Evolutionary conservation across 441 rosid genomes (phyloP), one percentile per base, ranked within the genome.

Genomic region (Pelargonium australe): DNA sequence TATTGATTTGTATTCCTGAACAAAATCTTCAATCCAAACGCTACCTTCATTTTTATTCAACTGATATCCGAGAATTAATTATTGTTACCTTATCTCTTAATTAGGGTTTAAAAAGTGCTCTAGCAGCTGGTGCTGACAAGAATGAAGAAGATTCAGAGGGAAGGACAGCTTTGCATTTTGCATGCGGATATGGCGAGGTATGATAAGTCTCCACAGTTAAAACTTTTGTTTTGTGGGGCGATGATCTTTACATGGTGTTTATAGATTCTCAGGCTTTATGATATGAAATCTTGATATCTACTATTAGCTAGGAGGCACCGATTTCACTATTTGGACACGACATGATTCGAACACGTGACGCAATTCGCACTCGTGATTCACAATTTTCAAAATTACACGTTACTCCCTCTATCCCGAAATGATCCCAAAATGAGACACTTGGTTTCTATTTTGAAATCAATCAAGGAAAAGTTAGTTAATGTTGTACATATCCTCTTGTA

Each of bases 131-230:
- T 79, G 96, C 88, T 73, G 86, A 86, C 77, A 95, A 92, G 83
- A 86, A 92, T 80, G 99, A 95, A 80, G 97, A 86, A 77, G 99
- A 95, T 83, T 86, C 99, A 0, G 98, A 92, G 78, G 99, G 98
- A 76, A 86, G 99, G 76, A 92, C 96, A 19, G 96, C 99, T 25
- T 80, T 95, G 82, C 99, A 95, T 88, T 95, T 92, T 83, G 89
- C 99, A 44, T 95, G 99, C 73, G 99, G 99, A 71, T 92, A 92
- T 74, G 99, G 99, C 28, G 98, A 92, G 98, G 99, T 95, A 85
- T 70, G 72, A 75, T 71, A 65, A 20, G 20, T 68, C 14, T 76
- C 68, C 65, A 61, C 9, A 65, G 28, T 14, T 11, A 51, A 20
- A 5, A 34, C 47, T 47, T 43, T 20, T 9, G 8, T 14, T 70